Conservation (phyloP, 805 yeast genomes). For the Torulaspora indica region DNA sequence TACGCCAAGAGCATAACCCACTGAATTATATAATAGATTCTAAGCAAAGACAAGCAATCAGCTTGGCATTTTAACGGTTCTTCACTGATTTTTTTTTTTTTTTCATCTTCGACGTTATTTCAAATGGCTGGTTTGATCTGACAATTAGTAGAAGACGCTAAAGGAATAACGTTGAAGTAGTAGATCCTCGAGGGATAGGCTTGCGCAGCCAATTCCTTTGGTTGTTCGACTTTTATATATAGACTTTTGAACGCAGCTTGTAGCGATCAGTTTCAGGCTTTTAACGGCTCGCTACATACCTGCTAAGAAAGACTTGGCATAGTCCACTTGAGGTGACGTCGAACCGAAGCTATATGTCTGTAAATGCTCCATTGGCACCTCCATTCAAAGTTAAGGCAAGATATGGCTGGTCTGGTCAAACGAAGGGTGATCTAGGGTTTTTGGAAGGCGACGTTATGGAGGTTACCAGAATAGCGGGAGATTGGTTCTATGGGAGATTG, state of each 20-base stretch:
- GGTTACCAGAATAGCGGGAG: conserved; percentile 79
- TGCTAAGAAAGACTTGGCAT: too few species aligned
- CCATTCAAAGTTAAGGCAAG: conserved; percentile 78
- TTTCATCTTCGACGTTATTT: conserved; percentile 1
- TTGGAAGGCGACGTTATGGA: conserved; percentile 90
- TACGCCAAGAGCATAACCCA: conserved; percentile 39
- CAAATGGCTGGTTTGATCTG: conserved; percentile 14
- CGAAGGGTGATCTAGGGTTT: conserved; percentile 85
- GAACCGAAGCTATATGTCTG: conserved; percentile 12
- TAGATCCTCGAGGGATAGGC: not conserved
- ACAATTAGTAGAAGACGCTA: not conserved
- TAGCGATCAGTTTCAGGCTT: not conserved
- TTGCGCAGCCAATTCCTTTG: not conserved
- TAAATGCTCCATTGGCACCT: conserved; percentile 36
- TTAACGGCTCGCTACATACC: too few species aligned
- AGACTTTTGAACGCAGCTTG: not conserved
- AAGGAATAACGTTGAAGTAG: conserved; percentile 4
- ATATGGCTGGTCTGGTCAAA: conserved; percentile 92
- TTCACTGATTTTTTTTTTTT: conserved; percentile 1
- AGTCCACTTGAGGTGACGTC: too few species aligned
- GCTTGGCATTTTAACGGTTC: conserved; percentile 2
- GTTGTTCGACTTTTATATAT: conserved; percentile 2
- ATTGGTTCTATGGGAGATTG: conserved; percentile 86
- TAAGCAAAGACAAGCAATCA: not conserved
- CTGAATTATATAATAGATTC: conserved; percentile 9